Evolutionary conservation across 2,329 filamentous ascomycete species (phyloP).

Genomic region (Dactylellina haptotyla): DNA sequence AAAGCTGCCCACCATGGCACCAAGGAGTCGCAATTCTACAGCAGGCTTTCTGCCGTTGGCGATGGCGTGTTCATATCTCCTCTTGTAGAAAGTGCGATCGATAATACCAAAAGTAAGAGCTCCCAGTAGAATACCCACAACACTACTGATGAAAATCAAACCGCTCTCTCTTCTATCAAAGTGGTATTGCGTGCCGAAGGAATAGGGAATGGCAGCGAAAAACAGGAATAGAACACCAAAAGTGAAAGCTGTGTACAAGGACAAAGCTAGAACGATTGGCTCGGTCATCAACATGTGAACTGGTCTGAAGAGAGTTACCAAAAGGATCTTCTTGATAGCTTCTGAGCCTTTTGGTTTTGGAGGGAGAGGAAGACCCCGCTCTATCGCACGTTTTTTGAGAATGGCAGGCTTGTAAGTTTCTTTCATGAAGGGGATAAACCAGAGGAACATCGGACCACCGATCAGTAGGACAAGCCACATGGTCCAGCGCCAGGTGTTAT

Average conservation of each 20-base stretch:
- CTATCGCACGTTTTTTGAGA: constrained; percentile 68
- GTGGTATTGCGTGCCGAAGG: constrained; percentile 55
- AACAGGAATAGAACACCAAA: constrained; percentile 78
- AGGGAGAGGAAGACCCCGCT: constrained; percentile 65
- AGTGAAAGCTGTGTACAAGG: constrained; percentile 75
- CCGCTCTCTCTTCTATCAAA: constrained; percentile 56
- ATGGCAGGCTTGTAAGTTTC: constrained; percentile 72
- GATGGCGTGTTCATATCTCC: constrained; percentile 53
- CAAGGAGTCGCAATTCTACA: constrained; percentile 70
- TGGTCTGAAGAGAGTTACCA: constrained; percentile 76
- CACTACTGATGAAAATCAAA: constrained; percentile 55
- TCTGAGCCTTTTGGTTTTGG: constrained; percentile 64
- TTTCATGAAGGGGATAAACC: constrained; percentile 70
- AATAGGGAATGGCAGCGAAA: constrained; percentile 64
- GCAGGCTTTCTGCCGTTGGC: constrained; percentile 57
- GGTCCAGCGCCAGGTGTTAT: constrained; percentile 72
- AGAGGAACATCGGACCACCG: constrained; percentile 70
- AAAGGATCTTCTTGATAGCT: constrained; percentile 70
- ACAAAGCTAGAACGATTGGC: constrained; percentile 76
- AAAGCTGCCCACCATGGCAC: constrained; percentile 69
- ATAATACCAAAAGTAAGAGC: constrained; percentile 55
- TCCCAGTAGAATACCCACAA: constrained; percentile 55
- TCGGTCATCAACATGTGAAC: constrained; percentile 77
- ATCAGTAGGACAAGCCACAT: constrained; percentile 78
- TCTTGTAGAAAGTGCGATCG: constrained; percentile 55